Base-by-base conservation (phyloP, 495 filamentous ascomycete genomes). In the Podospora australis region DNA sequence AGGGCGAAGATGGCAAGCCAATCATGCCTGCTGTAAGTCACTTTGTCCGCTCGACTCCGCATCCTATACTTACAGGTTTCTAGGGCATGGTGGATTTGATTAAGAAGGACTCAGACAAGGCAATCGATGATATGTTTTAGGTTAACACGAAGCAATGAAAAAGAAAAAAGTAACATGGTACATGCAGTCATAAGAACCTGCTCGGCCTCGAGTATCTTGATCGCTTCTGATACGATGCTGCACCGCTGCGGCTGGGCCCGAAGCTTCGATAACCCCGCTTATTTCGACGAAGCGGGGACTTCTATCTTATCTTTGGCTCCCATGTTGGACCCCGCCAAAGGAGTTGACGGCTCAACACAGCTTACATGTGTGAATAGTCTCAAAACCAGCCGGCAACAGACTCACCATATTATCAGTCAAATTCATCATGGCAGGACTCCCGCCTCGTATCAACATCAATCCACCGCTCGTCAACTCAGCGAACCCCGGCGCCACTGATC, bases 61-160 rank as follows among this genome's bases (percentile, higher is more conserved):
- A 35, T 16, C 3, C 14, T 17, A 48, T 52, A 2, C 39, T 50
- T 3, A 36, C 19, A n/a, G 5, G 6, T 13, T 9, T 16, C 35
- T 17, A 95, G 89, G 92, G 89, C 6, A 97, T 98, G 92, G 62
- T 92, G 35, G 88, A 92, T 30, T 69, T 98, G 56, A 96, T 98
- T 64, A 88, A 85, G 62, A 84, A 88, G 51, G 92, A 98, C 60
- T 84, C 91, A 24, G 90, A 96, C 59, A 95, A 96, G 66, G 79
- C 81, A 5, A 82, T 98, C 55, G 84, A 82, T 46, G 91, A 96
- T 68, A 65, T 98, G 54, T 82, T 96, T 49, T 96, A 39, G 43
- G 29, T 19, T 13, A 22, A 17, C 4, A n/a, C 19, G 13, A 17
- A 21, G 17, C 45, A 26, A n/a, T 19, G 20, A 28, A 30, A 9